A percentile compares a stretch with the other conserved stretches of the same genome.
phyloP scores from a whole-genome alignment of 768 basidiomycete species.

The Daedalea quercina region DNA sequence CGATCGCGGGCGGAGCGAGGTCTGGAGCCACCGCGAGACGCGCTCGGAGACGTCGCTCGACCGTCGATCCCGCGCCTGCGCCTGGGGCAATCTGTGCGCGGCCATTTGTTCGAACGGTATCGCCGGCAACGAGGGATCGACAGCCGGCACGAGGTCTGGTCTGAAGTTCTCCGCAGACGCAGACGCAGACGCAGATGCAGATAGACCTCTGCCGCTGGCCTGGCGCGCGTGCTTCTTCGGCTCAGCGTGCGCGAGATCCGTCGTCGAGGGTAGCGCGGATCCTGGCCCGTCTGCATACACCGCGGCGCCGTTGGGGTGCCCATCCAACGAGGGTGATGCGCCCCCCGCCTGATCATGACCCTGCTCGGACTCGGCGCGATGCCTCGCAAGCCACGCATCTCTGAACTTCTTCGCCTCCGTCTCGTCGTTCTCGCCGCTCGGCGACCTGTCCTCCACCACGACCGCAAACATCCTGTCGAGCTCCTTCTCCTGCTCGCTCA shows the following conservation, averaged over 20 bases:
- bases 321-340: neutral
- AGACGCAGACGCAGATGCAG: neutral
- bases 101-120: neutral
- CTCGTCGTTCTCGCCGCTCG: neutral
- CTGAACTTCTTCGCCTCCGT: conserved; percentile 11
- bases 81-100: neutral
- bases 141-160: neutral
- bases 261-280: too few species aligned
- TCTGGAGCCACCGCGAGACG: conserved; percentile 11
- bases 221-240: too few species aligned
- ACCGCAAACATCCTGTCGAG: conserved; percentile 12
- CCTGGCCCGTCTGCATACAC: too few species aligned
- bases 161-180: neutral
- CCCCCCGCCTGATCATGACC: neutral
- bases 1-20: conserved; percentile 1
- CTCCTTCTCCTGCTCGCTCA: conserved; percentile 17
- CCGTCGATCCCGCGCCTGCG: neutral
- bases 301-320: too few species aligned
- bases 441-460: conserved; percentile 3
- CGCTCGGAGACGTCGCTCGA: conserved; percentile 10
- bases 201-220: neutral
- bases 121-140: neutral
- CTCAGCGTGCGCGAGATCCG: too few species aligned
- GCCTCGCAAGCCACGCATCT: conserved; percentile 14
- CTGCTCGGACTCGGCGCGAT: neutral